phyloP scores from a whole-genome alignment of 208 protist species.

The Trypanosoma caninum region DNA sequence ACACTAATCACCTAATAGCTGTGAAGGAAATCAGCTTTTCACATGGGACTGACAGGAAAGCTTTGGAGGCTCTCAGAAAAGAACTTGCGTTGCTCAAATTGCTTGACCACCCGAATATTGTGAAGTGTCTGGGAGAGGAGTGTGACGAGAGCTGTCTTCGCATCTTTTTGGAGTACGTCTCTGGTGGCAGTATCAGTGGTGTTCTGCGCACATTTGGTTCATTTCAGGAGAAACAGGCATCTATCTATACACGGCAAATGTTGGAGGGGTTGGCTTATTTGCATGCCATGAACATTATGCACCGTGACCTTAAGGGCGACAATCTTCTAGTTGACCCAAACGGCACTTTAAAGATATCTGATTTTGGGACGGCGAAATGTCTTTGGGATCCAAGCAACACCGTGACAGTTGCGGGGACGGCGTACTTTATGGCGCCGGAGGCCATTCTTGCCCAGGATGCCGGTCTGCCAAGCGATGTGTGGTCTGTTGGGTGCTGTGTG shows the following conservation, averaged over 20 bases:
- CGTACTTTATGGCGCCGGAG: conserved; percentile 92
- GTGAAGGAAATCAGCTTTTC: conserved; percentile 77
- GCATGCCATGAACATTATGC: conserved; percentile 78
- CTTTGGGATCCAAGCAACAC: conserved; percentile 27
- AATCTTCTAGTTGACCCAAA: conserved; percentile 84
- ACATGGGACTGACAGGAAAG: not conserved
- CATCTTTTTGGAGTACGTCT: conserved; percentile 93
- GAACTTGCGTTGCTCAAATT: conserved; percentile 80
- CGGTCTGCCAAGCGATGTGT: conserved; percentile 72
- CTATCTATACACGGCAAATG: conserved; percentile 75
- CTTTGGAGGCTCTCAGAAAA: conserved; percentile 36
- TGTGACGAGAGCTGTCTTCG: conserved; percentile 61
- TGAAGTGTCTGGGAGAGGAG: conserved; percentile 83
- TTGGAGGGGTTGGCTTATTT: conserved; percentile 81
- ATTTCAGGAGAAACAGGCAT: conserved; percentile 74
- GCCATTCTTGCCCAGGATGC: conserved; percentile 47
- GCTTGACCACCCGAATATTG: conserved; percentile 90
- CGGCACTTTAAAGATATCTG: conserved; percentile 77
- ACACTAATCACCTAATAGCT: conserved; percentile 86
- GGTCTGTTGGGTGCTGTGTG: conserved; percentile 89
- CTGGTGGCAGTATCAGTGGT: conserved; percentile 84
- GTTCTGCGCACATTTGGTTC: conserved; percentile 73
- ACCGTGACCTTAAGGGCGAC: conserved; percentile 92
- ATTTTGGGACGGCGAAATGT: conserved; percentile 75
- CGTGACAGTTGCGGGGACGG: conserved; percentile 62